phyloP scores from a whole-genome alignment of 2,329 filamentous ascomycete species.

The Fusarium albidum region DNA sequence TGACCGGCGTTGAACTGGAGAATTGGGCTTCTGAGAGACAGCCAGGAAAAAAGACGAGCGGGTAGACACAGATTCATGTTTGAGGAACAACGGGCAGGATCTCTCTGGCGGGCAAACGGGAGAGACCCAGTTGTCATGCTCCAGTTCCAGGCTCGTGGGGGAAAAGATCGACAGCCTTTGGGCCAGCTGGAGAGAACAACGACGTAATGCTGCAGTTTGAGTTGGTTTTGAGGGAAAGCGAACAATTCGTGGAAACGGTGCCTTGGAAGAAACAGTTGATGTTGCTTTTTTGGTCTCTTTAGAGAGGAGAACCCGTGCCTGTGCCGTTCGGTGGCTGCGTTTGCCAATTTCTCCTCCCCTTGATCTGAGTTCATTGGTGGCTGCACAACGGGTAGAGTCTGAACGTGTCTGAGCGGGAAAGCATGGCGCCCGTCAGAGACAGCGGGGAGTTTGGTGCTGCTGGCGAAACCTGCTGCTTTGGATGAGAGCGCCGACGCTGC shows the following conservation, averaged over 20 bases:
- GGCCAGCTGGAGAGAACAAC: conserved; percentile 17
- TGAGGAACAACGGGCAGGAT: conserved; percentile 19
- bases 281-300: conserved; percentile 13
- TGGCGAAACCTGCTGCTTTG: not conserved
- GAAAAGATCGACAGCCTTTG: conserved; percentile 34
- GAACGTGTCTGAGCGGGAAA: conserved; percentile 14
- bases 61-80: conserved; percentile 22
- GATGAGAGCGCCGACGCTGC: conserved; percentile 6
- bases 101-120: conserved; percentile 23
- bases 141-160: conserved; percentile 22
- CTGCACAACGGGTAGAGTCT: conserved; percentile 7
- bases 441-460: conserved; percentile 1
- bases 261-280: conserved; percentile 8
- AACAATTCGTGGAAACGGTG: conserved; percentile 12
- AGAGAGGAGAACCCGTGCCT: conserved; percentile 9
- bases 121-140: conserved; percentile 24
- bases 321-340: conserved; percentile 34
- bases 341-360: conserved; percentile 9
- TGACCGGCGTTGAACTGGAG: conserved; percentile 8
- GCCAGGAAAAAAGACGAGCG: conserved; percentile 28
- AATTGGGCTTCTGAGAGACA: conserved; percentile 19
- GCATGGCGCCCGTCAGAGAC: not conserved
- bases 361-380: conserved; percentile 29
- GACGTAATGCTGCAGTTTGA: conserved; percentile 36
- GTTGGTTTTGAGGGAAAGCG: conserved; percentile 2